Evolutionary conservation across 306 rosid species (phyloP), one percentile per base, ranked within the genome.

Genomic region (Prunus padus): DNA sequence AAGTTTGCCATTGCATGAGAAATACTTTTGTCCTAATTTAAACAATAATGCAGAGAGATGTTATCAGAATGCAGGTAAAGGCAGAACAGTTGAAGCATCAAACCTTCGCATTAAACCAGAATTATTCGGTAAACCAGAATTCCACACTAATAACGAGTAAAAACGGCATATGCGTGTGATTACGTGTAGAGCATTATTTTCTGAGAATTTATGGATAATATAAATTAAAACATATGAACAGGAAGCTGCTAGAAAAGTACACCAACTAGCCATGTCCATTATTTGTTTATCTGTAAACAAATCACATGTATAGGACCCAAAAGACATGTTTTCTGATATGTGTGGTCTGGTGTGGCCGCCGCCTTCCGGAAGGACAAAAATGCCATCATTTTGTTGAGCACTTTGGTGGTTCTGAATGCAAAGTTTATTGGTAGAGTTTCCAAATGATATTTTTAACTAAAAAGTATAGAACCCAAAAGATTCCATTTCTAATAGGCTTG

Each of bases 371-470:
- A 64, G 33, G 44, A 33, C 1, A n/a, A 55, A 59, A 73, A 59
- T 42, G 76, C 42, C 57, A 59, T 73, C 68, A 44, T 73, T 73
- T 73, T 60, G 68, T 60, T 72, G 3, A 57, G 76, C 73, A 69
- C 73, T 50, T 8, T 2, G 4, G 18, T 68, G 14, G 1, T 30
- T 30, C 45, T 69, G 31, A 69, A 30, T 47, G 61, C 42, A 9
- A 56, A 22, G 55, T 72, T 72, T 56, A 72, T 31, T 28, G 42
- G 2, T 50, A 13, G 23, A 30, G 60, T 37, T 75, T 25, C 42
- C 33, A 75, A 7, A 6, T 75, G 26, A n/a, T 75, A 49, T 49
- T 64, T 30, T 64, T 46, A 64, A 75, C 45, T 74, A 42, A 57
- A 55, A 56, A 23, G 66, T 56, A 73, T 4, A 60, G 65, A 72